phyloP scores from a whole-genome alignment of 768 basidiomycete genomes.

The Pisolithus microcarpus region DNA sequence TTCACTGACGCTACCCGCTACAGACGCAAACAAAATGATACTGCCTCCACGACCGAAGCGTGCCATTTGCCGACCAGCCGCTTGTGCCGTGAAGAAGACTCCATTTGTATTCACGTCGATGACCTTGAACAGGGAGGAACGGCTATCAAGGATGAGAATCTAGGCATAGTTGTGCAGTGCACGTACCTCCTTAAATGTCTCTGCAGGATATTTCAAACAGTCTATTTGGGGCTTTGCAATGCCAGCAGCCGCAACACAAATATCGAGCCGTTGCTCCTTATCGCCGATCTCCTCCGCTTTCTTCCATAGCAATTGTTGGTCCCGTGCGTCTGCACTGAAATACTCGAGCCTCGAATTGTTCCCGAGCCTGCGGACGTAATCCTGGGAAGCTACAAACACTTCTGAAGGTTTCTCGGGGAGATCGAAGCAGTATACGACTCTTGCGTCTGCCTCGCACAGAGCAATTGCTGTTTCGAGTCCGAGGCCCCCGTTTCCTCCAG shows the following conservation, averaged over 20 bases:
- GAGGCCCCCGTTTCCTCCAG: slow-evolving; percentile 61
- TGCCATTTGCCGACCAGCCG: slow-evolving; percentile 52
- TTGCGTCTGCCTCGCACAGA: slow-evolving; percentile 65
- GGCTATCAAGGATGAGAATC: background rate
- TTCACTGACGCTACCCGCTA: slow-evolving; percentile 65
- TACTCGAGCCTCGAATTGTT: slow-evolving; percentile 49
- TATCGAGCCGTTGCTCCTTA: slow-evolving; percentile 63
- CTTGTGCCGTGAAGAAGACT: slow-evolving; percentile 55
- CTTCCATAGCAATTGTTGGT: slow-evolving; percentile 56
- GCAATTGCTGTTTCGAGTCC: slow-evolving; percentile 79
- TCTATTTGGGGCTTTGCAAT: slow-evolving; percentile 52
- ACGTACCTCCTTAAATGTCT: slow-evolving; percentile 55
- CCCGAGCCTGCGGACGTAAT: slow-evolving; percentile 43
- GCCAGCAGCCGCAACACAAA: slow-evolving; percentile 74
- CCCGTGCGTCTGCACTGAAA: slow-evolving; percentile 53
- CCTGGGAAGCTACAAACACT: slow-evolving; percentile 50
- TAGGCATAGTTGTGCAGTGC: slow-evolving; percentile 1
- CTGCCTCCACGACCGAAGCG: slow-evolving; percentile 41
- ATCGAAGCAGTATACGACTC: slow-evolving; percentile 64
- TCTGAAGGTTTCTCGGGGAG: slow-evolving; percentile 47
- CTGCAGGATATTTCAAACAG: slow-evolving; percentile 59
- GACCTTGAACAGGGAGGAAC: slow-evolving; percentile 33
- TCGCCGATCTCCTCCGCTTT: slow-evolving; percentile 54
- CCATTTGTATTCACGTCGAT: slow-evolving; percentile 60
- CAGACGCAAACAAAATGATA: slow-evolving; percentile 53